phyloP scores from a whole-genome alignment of 2,329 filamentous ascomycete genomes.

The Venturia effusa region DNA sequence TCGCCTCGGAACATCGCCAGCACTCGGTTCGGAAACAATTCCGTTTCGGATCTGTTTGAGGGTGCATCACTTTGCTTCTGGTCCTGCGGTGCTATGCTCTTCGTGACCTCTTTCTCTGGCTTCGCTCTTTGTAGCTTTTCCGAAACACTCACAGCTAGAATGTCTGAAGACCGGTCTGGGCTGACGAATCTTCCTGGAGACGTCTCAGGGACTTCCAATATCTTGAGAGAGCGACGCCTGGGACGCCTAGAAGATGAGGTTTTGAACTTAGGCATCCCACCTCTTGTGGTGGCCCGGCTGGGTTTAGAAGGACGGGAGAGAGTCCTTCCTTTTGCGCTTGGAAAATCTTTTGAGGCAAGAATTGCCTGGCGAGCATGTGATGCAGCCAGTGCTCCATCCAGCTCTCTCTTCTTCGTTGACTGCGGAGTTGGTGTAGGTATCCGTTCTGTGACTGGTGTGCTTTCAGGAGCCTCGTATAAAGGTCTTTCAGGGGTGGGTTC shows the following conservation, averaged over 20 bases:
- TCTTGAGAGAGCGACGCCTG: slow-evolving; percentile 10
- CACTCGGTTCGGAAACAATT: slow-evolving; percentile 35
- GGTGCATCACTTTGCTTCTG: not conserved
- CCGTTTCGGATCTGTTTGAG: not conserved
- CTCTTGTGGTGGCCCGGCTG: not conserved
- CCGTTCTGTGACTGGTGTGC: not conserved
- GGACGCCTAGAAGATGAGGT: slow-evolving; percentile 7
- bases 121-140: not conserved
- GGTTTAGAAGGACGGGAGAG: not conserved
- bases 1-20: slow-evolving; percentile 46
- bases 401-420: slow-evolving; percentile 1
- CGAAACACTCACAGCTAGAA: not conserved
- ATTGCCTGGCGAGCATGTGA: not conserved
- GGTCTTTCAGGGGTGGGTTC: not conserved
- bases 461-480: not conserved
- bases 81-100: not conserved
- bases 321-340: not conserved
- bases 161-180: not conserved
- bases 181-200: slow-evolving; percentile 19
- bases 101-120: not conserved
- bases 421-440: not conserved
- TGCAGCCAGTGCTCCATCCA: not conserved
- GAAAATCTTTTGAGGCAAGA: not conserved
- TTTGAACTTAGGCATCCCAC: not conserved
- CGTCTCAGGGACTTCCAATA: slow-evolving; percentile 15